These are phyloP conservation scores for Phyllosticta paracitricarpa DNA, from an alignment of 2,329 filamentous ascomycete genomes.

Conservation along the genomic window DNA sequence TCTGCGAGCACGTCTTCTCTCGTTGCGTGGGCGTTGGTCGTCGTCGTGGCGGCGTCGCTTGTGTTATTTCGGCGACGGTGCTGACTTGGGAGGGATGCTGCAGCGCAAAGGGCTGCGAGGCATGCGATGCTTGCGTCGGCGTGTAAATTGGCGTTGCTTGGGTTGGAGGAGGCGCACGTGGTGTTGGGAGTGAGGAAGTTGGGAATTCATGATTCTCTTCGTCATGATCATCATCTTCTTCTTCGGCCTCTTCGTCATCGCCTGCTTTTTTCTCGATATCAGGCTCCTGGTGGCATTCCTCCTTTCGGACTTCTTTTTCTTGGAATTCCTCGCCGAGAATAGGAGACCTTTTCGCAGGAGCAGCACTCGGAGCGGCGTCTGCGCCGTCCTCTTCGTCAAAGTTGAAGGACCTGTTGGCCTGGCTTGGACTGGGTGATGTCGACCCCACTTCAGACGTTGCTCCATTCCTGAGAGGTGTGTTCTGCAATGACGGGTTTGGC, in stretches of 20 bases:
- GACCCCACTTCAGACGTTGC: not conserved
- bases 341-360: not conserved
- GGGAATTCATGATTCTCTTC: not conserved
- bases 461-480: not conserved
- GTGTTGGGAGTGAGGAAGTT: not conserved
- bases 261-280: not conserved
- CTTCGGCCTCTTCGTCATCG: not conserved
- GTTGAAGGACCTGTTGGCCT: not conserved
- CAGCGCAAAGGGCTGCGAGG: not conserved
- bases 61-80: not conserved
- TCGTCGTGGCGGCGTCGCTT: not conserved
- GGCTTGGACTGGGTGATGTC: not conserved
- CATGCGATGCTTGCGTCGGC: not conserved
- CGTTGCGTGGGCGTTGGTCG: not conserved
- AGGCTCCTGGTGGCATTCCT: not conserved
- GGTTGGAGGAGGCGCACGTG: not conserved
- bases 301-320: not conserved
- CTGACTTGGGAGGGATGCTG: not conserved
- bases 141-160: not conserved
- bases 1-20: not conserved
- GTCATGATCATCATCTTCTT: not conserved
- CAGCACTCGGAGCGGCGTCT: constrained; percentile 13
- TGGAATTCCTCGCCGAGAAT: not conserved
- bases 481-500: not conserved
- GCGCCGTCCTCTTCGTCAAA: not conserved